phyloP scores from a whole-genome alignment of 306 rosid species.

The Trifolium subterraneum region DNA sequence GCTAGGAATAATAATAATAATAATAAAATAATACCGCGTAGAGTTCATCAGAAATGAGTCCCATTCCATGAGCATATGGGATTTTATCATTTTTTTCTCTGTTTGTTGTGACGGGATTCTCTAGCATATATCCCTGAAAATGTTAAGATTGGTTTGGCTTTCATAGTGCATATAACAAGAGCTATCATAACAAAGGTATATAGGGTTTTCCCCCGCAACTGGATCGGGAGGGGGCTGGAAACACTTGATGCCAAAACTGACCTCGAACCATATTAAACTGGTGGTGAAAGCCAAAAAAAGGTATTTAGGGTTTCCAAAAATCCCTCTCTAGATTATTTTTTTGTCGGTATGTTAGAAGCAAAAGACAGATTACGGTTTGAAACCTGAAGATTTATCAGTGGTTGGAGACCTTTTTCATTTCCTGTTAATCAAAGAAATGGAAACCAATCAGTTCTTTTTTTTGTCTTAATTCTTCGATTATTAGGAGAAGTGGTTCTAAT shows the following conservation, averaged over 20 bases:
- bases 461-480: neutral
- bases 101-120: constrained; percentile 44
- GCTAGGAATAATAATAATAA: neutral
- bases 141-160: neutral
- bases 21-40: constrained; percentile 45
- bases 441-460: neutral
- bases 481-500: neutral
- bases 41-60: constrained; percentile 69
- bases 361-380: neutral
- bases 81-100: constrained; percentile 9
- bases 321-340: neutral
- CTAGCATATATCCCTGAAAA: constrained; percentile 69
- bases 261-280: no score
- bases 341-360: neutral
- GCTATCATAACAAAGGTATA: neutral
- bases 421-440: constrained; percentile 43
- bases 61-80: constrained; percentile 67
- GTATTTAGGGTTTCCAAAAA: neutral
- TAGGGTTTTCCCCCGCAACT: no score
- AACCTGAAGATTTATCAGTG: constrained; percentile 68
- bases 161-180: constrained; percentile 4
- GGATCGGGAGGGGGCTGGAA: no score
- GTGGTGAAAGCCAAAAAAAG: no score
- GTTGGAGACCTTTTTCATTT: constrained; percentile 50
- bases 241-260: no score